Conservation (phyloP, 345 rosid genomes). For the Turritis glabra region DNA sequence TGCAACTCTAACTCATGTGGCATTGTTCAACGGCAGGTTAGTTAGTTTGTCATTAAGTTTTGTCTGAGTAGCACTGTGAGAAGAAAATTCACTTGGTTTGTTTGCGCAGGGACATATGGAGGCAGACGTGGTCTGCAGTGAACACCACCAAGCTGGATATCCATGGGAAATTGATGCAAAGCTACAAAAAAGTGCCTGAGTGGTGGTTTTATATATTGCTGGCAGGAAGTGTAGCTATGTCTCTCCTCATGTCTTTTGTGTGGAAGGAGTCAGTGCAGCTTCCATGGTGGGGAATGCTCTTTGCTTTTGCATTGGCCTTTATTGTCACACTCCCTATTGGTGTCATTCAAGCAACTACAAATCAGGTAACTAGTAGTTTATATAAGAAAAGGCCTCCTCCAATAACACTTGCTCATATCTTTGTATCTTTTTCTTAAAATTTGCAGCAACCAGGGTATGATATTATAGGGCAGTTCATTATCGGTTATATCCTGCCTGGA, state of each 20-base stretch:
- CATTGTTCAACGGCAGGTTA: constrained; percentile 92
- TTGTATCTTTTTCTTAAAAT: background rate
- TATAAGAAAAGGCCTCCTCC: background rate
- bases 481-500: constrained; percentile 88
- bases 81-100: constrained; percentile 14
- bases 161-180: constrained; percentile 76
- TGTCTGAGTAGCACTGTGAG: background rate
- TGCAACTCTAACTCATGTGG: constrained; percentile 93
- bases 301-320: constrained; percentile 86
- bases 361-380: constrained; percentile 56
- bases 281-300: constrained; percentile 96
- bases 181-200: constrained; percentile 86
- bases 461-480: constrained; percentile 94
- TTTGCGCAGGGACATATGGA: constrained; percentile 72
- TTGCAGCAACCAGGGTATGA: constrained; percentile 99
- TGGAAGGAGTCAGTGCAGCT: constrained; percentile 82
- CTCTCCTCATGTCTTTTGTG: constrained; percentile 76
- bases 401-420: constrained; percentile 11
- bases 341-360: constrained; percentile 98
- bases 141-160: constrained; percentile 72
- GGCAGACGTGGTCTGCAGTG: constrained; percentile 79
- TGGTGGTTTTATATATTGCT: constrained; percentile 86
- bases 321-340: constrained; percentile 96
- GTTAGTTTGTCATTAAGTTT: constrained; percentile 4
- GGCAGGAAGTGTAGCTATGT: constrained; percentile 55